Conservation (phyloP, 177 flowering plant genomes). For the Telopea speciosissima region DNA sequence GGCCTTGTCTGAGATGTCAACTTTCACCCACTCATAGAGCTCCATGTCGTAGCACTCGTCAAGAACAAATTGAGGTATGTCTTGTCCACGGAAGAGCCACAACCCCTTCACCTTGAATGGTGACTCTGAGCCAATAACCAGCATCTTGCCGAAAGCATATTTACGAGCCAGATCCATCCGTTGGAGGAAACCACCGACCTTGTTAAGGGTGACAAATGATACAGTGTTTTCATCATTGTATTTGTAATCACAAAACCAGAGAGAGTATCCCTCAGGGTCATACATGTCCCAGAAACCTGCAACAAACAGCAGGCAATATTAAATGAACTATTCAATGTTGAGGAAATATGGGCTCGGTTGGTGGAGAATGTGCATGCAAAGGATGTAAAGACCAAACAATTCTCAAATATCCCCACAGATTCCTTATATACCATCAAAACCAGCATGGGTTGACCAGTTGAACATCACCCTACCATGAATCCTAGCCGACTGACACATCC, state of each 20-base stretch:
- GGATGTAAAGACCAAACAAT: neutral
- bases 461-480: too few relatives aligned
- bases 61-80: slow-evolving; percentile 54
- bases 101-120: slow-evolving; percentile 79
- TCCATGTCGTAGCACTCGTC: slow-evolving; percentile 86
- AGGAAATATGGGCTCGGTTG: too few relatives aligned
- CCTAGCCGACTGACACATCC: too few relatives aligned
- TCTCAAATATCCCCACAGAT: neutral
- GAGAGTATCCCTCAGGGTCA: slow-evolving; percentile 92
- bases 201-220: slow-evolving; percentile 84
- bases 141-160: slow-evolving; percentile 88
- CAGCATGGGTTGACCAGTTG: too few relatives aligned
- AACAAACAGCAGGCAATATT: neutral
- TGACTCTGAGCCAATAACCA: slow-evolving; percentile 51
- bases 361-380: too few relatives aligned
- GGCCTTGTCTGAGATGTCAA: slow-evolving; percentile 50
- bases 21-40: slow-evolving; percentile 61
- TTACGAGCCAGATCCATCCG: slow-evolving; percentile 85
- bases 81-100: slow-evolving; percentile 86
- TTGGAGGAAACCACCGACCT: slow-evolving; percentile 81
- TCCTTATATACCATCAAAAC: too few relatives aligned
- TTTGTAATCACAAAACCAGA: slow-evolving; percentile 95
- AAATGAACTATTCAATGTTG: neutral
- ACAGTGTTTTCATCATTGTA: slow-evolving; percentile 90
- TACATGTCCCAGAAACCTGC: slow-evolving; percentile 99